Conservation (phyloP, 192 early-diverging fungal species). For the Coemansia sp. region DNA sequence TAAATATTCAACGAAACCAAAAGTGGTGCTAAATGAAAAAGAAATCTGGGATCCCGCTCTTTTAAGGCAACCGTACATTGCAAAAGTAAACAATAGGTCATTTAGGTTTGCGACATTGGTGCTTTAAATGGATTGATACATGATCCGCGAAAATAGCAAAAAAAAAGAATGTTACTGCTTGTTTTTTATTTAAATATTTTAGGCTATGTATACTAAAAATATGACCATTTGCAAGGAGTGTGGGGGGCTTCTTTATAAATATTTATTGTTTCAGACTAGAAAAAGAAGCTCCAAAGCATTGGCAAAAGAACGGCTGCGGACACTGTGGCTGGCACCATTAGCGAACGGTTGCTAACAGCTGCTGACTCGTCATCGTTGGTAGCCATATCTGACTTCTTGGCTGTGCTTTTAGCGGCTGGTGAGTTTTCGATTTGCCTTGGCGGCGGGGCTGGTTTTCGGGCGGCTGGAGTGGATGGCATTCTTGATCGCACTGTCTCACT, state of each 20-base stretch:
- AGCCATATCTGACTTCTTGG: neutral
- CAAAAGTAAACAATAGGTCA: neutral
- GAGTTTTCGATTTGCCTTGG: neutral
- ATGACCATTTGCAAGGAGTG: neutral
- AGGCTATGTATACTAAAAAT: neutral
- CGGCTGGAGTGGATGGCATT: neutral
- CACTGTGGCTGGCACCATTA: neutral
- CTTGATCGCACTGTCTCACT: neutral
- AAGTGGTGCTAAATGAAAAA: neutral
- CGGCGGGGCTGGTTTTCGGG: neutral
- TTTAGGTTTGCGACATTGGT: neutral
- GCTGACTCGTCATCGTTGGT: neutral
- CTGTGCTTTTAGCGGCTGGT: neutral
- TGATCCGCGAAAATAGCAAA: neutral
- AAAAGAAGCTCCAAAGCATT: neutral
- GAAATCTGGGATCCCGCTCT: neutral
- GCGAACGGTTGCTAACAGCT: neutral
- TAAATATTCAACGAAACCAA: too few species aligned
- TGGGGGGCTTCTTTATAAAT: neutral
- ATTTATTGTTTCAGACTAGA: neutral
- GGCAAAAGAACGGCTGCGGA: neutral
- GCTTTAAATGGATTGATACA: constrained; percentile 3
- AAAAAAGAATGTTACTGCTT: neutral
- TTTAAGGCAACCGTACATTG: neutral
- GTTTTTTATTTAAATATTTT: neutral